Percentiles rank a stretch among this genome's conserved stretches.
Evolutionary conservation across 108 stramenopile species (phyloP).

Genomic region (Cylindrotheca closterium): DNA sequence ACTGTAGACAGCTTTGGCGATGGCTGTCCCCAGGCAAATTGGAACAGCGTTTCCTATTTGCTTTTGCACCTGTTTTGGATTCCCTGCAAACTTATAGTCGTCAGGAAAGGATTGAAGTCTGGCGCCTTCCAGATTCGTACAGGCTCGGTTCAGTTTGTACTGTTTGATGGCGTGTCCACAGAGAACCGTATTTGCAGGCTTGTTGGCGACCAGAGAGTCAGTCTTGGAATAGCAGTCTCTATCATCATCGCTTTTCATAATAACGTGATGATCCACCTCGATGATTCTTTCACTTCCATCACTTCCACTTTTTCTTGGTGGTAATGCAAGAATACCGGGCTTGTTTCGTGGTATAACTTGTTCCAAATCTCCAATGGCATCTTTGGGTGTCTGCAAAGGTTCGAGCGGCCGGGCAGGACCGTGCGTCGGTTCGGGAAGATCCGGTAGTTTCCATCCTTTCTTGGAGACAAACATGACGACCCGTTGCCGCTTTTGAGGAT

Average conservation of each 20-base stretch:
- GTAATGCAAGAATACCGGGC: slow-evolving; percentile 5
- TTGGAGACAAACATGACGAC: slow-evolving; percentile 40
- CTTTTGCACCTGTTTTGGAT: slow-evolving; percentile 17
- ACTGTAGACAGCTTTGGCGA: slow-evolving; percentile 14
- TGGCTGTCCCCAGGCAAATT: slow-evolving; percentile 42
- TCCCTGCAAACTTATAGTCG: slow-evolving; percentile 44
- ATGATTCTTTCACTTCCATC: no score
- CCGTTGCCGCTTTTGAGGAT: slow-evolving; percentile 51
- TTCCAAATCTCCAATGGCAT: slow-evolving; percentile 46
- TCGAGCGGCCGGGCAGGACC: slow-evolving; percentile 16
- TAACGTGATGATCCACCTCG: slow-evolving; percentile 2
- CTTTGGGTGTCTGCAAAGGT: slow-evolving; percentile 30
- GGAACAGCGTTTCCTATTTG: slow-evolving; percentile 70
- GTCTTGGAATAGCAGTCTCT: background rate
- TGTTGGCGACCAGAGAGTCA: slow-evolving; percentile 20
- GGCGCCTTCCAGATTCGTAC: slow-evolving; percentile 44
- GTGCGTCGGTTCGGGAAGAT: slow-evolving; percentile 42
- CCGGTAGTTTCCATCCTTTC: slow-evolving; percentile 31
- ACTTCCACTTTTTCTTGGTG: background rate
- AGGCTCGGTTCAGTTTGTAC: slow-evolving; percentile 32
- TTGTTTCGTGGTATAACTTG: slow-evolving; percentile 19
- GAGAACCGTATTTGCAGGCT: slow-evolving; percentile 47
- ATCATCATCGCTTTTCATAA: slow-evolving; percentile 30
- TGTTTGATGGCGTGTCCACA: slow-evolving; percentile 31
- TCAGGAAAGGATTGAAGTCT: slow-evolving; percentile 53